Conservation (phyloP, 1,284 basidiomycete species). For the Cutaneotrichosporon sp. region DNA sequence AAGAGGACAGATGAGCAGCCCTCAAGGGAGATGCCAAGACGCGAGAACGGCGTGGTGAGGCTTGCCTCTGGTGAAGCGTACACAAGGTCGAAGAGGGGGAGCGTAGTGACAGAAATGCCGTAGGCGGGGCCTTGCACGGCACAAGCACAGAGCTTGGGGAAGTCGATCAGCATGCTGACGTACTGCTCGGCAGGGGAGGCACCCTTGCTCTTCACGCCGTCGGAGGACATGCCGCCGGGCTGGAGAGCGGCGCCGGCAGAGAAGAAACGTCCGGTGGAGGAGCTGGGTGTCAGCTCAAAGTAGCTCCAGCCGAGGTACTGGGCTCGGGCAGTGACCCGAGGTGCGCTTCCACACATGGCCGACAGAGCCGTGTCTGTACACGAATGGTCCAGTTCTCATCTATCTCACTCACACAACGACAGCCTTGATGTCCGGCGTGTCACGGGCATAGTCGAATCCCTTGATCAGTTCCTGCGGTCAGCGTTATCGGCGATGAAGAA, state of each 20-base stretch:
- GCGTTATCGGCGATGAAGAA: too few relatives aligned
- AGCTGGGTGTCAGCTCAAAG: conserved; percentile 9
- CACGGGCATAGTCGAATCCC: conserved; percentile 17
- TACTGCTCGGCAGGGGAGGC: conserved; percentile 1
- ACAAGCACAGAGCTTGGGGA: conserved; percentile 18
- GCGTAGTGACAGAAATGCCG: conserved; percentile 18
- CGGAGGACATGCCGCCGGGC: conserved; percentile 8
- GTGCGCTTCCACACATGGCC: too few relatives aligned
- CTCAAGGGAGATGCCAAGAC: conserved; percentile 20
- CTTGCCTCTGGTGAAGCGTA: conserved; percentile 15
- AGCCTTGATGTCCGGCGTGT: conserved; percentile 12
- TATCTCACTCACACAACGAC: conserved; percentile 18
- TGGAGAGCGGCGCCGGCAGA: conserved; percentile 13
- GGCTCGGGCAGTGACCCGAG: too few relatives aligned
- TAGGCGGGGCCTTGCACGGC: conserved; percentile 20
- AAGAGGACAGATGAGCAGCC: conserved; percentile 14
- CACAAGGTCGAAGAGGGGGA: conserved; percentile 20
- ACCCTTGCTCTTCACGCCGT: background rate
- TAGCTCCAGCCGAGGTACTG: too few relatives aligned
- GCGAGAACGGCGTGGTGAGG: conserved; percentile 20
- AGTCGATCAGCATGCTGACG: conserved; percentile 18
- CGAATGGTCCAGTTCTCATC: too few relatives aligned
- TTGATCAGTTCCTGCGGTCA: conserved; percentile 16
- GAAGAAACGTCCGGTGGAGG: conserved; percentile 19
- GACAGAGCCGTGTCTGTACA: too few relatives aligned